These are phyloP conservation scores for Yamadazyma nakazawae DNA, from an alignment of 805 yeast species.

Conservation along the genomic window DNA sequence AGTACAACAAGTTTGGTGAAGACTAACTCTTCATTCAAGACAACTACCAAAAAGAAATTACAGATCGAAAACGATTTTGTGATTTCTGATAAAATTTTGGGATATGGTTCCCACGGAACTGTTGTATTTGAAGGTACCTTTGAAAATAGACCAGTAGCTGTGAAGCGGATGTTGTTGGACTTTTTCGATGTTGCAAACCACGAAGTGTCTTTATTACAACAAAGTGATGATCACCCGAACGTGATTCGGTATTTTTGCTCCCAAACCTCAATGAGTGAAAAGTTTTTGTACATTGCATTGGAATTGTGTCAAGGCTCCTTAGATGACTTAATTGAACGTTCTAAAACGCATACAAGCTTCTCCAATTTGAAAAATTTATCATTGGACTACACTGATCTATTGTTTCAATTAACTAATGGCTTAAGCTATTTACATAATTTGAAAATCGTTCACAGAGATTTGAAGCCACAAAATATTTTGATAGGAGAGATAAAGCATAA, in stretches of 20 bases:
- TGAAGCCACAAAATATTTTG: constrained; percentile 90
- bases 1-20: constrained; percentile 30
- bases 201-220: constrained; percentile 82
- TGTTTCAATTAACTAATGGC: constrained; percentile 80
- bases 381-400: constrained; percentile 44
- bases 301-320: constrained; percentile 88
- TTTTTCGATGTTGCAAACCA: constrained; percentile 93
- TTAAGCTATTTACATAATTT: constrained; percentile 81
- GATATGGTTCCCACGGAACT: constrained; percentile 96
- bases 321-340: constrained; percentile 74
- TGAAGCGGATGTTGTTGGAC: constrained; percentile 88
- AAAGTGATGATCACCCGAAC: constrained; percentile 95
- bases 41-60: constrained; percentile 26
- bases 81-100: constrained; percentile 74
- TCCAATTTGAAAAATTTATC: constrained; percentile 19
- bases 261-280: constrained; percentile 68
- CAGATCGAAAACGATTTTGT: constrained; percentile 50
- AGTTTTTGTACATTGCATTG: constrained; percentile 86
- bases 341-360: constrained; percentile 33
- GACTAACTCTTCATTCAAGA: constrained; percentile 14
- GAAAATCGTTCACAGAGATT: constrained; percentile 90
- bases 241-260: constrained; percentile 91
- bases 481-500: constrained; percentile 65
- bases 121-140: constrained; percentile 88
- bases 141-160: constrained; percentile 93